Evolutionary conservation across 805 yeast species (phyloP).

Genomic region (Yamadazyma sp.): DNA sequence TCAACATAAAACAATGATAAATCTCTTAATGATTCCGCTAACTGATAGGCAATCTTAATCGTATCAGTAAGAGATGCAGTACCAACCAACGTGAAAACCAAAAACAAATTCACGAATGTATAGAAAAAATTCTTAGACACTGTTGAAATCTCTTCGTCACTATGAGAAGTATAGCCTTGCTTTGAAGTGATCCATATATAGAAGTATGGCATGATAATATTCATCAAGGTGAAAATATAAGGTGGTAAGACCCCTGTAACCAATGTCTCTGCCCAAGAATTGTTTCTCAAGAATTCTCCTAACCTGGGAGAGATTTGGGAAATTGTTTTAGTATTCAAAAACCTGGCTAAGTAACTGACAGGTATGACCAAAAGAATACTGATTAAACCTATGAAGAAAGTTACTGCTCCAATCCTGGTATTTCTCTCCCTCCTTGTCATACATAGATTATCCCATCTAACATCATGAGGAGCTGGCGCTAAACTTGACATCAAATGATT

Average conservation of each 20-base stretch:
- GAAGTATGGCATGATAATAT: slow-evolving; percentile 77
- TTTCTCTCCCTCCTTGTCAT: slow-evolving; percentile 72
- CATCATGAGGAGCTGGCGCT: slow-evolving; percentile 97
- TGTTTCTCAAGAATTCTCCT: slow-evolving; percentile 61
- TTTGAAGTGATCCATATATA: slow-evolving; percentile 77
- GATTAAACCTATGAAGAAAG: slow-evolving; percentile 61
- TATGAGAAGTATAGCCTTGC: slow-evolving; percentile 89
- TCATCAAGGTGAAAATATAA: slow-evolving; percentile 81
- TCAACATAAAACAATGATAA: slow-evolving; percentile 89
- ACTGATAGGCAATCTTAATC: slow-evolving; percentile 78
- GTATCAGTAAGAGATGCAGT: slow-evolving; percentile 90
- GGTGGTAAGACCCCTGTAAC: slow-evolving; percentile 92
- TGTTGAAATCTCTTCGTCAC: slow-evolving; percentile 87
- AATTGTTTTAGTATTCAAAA: slow-evolving; percentile 76
- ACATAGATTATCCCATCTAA: slow-evolving; percentile 88
- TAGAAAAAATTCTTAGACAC: slow-evolving; percentile 93
- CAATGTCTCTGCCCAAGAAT: slow-evolving; percentile 70
- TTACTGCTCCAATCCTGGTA: slow-evolving; percentile 59
- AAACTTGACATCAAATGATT: slow-evolving; percentile 74
- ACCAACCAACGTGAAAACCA: slow-evolving; percentile 92
- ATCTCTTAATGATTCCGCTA: slow-evolving; percentile 78
- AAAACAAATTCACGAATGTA: slow-evolving; percentile 87
- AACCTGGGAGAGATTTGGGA: slow-evolving; percentile 78
- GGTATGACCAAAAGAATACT: slow-evolving; percentile 79
- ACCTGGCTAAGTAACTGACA: slow-evolving; percentile 78